phyloP scores from a whole-genome alignment of 441 rosid genomes.

The Bocquillonia castaneifolia region DNA sequence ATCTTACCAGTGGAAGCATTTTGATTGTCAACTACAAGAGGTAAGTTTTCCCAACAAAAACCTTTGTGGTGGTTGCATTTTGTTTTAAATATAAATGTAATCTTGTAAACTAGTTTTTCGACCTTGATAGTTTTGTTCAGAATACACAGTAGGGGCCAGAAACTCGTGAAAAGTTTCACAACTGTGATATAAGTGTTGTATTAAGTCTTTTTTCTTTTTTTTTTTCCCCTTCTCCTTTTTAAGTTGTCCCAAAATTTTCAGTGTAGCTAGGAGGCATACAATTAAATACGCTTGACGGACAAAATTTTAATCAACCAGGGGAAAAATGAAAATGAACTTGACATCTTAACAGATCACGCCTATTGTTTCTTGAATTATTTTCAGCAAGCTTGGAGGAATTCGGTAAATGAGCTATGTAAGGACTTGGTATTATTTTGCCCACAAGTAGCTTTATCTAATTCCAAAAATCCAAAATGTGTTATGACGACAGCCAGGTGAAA shows the following conservation, averaged over 20 bases:
- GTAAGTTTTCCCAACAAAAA: slow-evolving; percentile 1
- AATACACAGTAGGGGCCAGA: not conserved
- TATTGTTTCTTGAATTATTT: no score
- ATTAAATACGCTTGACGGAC: no score
- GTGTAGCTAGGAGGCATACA: not conserved
- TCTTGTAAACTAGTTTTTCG: slow-evolving; percentile 2
- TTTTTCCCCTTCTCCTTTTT: not conserved
- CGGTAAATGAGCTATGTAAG: no score
- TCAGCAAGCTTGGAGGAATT: no score
- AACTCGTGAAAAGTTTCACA: not conserved
- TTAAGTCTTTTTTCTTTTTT: not conserved
- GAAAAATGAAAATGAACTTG: no score
- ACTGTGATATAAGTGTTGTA: not conserved
- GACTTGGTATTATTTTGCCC: no score
- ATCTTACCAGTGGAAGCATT: not conserved
- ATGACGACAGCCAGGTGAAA: no score
- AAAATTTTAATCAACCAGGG: no score
- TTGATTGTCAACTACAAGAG: not conserved
- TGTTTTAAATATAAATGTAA: not conserved
- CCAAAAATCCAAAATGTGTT: no score
- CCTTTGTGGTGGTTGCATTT: slow-evolving; percentile 3
- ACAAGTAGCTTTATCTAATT: no score
- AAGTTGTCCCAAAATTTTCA: not conserved
- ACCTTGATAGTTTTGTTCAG: not conserved
- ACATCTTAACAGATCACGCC: no score